Conservation (phyloP, 208 protist genomes). For the Trypanosoma cruzi region DNA sequence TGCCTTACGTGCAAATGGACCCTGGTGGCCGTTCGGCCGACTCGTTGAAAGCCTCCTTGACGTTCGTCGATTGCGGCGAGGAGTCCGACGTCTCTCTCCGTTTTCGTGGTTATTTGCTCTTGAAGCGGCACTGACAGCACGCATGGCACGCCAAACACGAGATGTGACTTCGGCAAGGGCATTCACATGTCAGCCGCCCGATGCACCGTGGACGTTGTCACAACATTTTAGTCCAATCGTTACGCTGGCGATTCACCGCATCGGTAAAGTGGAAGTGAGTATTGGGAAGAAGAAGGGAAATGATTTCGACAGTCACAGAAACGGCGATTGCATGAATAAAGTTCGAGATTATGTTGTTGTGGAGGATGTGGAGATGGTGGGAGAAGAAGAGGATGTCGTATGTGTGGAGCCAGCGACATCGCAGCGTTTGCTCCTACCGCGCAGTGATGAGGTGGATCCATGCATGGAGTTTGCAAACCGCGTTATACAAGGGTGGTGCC, state of each 20-base stretch:
- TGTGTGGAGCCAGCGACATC: constrained; percentile 9
- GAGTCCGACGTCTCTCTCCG: constrained; percentile 33
- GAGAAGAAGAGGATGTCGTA: constrained; percentile 35
- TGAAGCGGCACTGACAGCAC: constrained; percentile 42
- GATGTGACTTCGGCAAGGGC: constrained; percentile 14
- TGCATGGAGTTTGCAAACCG: constrained; percentile 59
- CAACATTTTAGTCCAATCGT: constrained; percentile 71
- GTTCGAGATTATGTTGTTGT: constrained; percentile 28
- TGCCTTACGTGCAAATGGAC: constrained; percentile 46
- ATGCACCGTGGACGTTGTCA: constrained; percentile 85
- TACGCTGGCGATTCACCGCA: constrained; percentile 71
- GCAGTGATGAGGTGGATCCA: constrained; percentile 53
- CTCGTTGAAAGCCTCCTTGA: constrained; percentile 78
- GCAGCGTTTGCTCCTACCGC: constrained; percentile 41
- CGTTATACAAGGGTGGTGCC: constrained; percentile 58
- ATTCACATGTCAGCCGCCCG: constrained; percentile 23
- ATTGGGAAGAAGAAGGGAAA: background rate
- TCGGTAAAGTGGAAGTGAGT: constrained; percentile 41
- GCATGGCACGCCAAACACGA: constrained; percentile 26
- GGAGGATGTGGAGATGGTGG: constrained; percentile 32
- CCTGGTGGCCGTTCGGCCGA: constrained; percentile 54
- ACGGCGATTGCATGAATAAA: background rate
- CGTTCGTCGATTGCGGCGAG: constrained; percentile 70
- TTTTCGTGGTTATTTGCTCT: constrained; percentile 69
- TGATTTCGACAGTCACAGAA: background rate